Evolutionary conservation across 371 early-diverging fungal genomes (phyloP), one percentile per base, ranked within the genome.

Genomic region (Thermomucor indicae-seudaticae): DNA sequence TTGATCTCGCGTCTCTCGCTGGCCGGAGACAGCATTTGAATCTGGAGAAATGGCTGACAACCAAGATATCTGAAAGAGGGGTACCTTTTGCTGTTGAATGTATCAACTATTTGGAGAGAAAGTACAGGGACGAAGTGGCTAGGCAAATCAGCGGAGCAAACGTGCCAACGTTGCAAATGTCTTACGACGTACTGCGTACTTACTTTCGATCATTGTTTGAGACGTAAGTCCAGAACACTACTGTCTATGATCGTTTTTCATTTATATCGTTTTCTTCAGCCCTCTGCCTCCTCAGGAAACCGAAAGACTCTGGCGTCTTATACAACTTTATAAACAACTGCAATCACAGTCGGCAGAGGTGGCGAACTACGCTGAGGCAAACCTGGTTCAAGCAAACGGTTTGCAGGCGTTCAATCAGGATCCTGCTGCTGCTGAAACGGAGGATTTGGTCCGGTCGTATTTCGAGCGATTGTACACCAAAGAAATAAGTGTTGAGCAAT

Each of bases 1-100:
- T 94, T 23, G 95, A 93, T 47, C 64, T 94, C 30, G 93, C 93
- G 4, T 80, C 89, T 1, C 67, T 94, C 20, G 93, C 95, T 28
- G 86, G 86, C 4, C 75, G 91, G 22, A 60, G 91, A 53, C 89
- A 91, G 47, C 84, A 84, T 51, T 64, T 94, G 14, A 91, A 90
- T 55, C 58, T 94, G 16, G 93, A 91, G 48, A 91, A 89, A 62
- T 94, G 93, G 93, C 67, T 94, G 16, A 75, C 72, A 45, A 90
- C 88, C 30, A 77, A 78, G 47, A 62, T 92, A 4, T 64, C 56
- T 10, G 68, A 80, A 11, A 81, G 84, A 38, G 85, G 84, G 2
- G 82, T 83, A 43, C 43, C 62, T 6, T 92, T 94, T 67, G 58
- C 86, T 37, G 67, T 72, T 6, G 83, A 83, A 0, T 86, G 86